These are phyloP conservation scores for Aspergillus sp. DNA, from an alignment of 2,329 filamentous ascomycete genomes.

Conservation along the genomic window DNA sequence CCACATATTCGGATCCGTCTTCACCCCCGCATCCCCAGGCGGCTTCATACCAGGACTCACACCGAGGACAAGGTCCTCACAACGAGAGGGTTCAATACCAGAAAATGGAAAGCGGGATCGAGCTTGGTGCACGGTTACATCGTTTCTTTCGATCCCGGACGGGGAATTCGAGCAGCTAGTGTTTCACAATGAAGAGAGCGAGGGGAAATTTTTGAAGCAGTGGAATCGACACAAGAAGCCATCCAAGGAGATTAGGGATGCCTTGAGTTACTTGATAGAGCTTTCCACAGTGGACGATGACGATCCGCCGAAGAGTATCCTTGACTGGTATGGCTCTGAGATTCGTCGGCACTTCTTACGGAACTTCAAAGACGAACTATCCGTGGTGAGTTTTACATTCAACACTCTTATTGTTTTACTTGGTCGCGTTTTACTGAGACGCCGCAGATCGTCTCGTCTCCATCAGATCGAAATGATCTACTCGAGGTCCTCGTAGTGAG, in stretches of 20 bases:
- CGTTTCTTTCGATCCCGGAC: conserved; percentile 40
- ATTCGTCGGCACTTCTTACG: conserved; percentile 43
- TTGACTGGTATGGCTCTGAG: conserved; percentile 47
- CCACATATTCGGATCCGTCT: conserved; percentile 47
- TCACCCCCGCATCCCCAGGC: conserved; percentile 39
- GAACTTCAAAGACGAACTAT: conserved; percentile 36
- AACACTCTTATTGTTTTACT: neutral
- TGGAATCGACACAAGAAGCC: conserved; percentile 32
- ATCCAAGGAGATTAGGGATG: conserved; percentile 30
- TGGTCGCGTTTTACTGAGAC: conserved; percentile 19
- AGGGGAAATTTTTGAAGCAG: conserved; percentile 27
- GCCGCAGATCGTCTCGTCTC: conserved; percentile 15
- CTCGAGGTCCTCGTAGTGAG: conserved; percentile 32
- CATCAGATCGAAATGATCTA: conserved; percentile 22
- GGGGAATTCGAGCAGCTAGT: conserved; percentile 32
- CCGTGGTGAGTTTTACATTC: conserved; percentile 20
- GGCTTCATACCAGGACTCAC: conserved; percentile 28
- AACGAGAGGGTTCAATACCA: conserved; percentile 13
- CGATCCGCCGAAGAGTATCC: conserved; percentile 29
- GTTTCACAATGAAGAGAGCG: conserved; percentile 24
- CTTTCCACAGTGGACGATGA: conserved; percentile 17
- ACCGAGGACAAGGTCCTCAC: conserved; percentile 7
- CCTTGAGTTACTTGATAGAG: conserved; percentile 33
- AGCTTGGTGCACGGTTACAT: conserved; percentile 43
- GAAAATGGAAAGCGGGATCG: conserved; percentile 40